These are phyloP conservation scores for Euphorbia celastroides DNA, from an alignment of 441 rosid genomes.

Conservation along the genomic window DNA sequence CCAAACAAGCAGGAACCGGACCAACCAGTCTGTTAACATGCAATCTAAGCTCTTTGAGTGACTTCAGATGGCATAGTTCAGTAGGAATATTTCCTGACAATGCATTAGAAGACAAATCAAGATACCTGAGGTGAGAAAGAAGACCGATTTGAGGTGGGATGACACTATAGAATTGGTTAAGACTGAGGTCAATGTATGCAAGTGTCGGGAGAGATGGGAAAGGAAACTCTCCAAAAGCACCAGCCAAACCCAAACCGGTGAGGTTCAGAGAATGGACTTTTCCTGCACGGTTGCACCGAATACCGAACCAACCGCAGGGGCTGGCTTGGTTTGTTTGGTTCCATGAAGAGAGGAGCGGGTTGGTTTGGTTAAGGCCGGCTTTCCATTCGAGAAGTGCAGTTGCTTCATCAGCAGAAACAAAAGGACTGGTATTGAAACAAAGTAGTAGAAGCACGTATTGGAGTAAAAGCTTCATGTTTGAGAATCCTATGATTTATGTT, in stretches of 20 bases:
- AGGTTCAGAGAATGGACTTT: constrained; percentile 27
- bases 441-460: too few relatives aligned
- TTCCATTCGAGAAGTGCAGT: constrained; percentile 35
- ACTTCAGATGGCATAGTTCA: constrained; percentile 16
- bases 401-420: constrained; percentile 21
- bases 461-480: too few relatives aligned
- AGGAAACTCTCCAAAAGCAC: constrained; percentile 28
- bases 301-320: constrained; percentile 33
- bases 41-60: background rate
- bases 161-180: constrained; percentile 22
- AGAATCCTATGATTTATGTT: too few relatives aligned
- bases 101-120: constrained; percentile 27
- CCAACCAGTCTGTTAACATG: background rate
- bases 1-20: background rate
- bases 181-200: constrained; percentile 19
- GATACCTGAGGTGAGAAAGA: constrained; percentile 30
- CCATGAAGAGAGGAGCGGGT: constrained; percentile 23
- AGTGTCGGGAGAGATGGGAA: constrained; percentile 29
- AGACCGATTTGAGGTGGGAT: constrained; percentile 27
- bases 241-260: constrained; percentile 19
- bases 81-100: constrained; percentile 28
- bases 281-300: constrained; percentile 22
- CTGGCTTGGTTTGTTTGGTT: constrained; percentile 11
- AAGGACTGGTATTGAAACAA: background rate
- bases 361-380: constrained; percentile 19